These are phyloP conservation scores for Colletotrichum theobromicola DNA, from an alignment of 2,329 filamentous ascomycete species.

Conservation along the genomic window DNA sequence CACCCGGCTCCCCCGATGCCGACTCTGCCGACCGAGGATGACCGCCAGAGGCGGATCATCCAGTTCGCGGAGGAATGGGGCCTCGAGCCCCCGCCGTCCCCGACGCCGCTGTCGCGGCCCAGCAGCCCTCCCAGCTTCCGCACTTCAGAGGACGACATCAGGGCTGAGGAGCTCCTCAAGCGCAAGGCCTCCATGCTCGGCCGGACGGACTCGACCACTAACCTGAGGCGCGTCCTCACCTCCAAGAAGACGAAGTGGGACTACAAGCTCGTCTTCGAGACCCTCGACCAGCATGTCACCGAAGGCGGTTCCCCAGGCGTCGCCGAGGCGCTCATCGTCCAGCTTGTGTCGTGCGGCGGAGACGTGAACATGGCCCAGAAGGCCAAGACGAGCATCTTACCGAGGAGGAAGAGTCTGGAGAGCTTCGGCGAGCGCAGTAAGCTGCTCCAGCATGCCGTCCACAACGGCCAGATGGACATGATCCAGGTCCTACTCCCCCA, in stretches of 20 bases:
- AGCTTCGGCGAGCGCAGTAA: constrained; percentile 52
- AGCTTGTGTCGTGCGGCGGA: constrained; percentile 53
- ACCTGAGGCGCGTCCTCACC: constrained; percentile 46
- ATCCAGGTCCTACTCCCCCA: constrained; percentile 58
- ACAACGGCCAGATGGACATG: constrained; percentile 56
- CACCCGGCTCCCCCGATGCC: constrained; percentile 13
- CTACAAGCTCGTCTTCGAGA: constrained; percentile 56
- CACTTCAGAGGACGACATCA: constrained; percentile 52
- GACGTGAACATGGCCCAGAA: constrained; percentile 54
- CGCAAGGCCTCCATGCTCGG: constrained; percentile 37
- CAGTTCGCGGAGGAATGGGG: constrained; percentile 57
- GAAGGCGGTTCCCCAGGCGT: constrained; percentile 57
- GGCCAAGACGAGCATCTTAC: constrained; percentile 52
- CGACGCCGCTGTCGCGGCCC: constrained; percentile 46
- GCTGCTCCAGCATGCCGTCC: constrained; percentile 55
- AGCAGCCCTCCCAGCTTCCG: constrained; percentile 47
- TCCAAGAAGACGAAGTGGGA: constrained; percentile 58
- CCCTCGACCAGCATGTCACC: constrained; percentile 53
- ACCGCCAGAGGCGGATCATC: constrained; percentile 52
- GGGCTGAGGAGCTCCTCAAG: constrained; percentile 60
- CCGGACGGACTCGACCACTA: constrained; percentile 32
- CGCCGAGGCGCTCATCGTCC: constrained; percentile 59
- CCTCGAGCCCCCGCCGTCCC: constrained; percentile 45
- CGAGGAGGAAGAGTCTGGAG: constrained; percentile 55
- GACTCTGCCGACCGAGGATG: constrained; percentile 23